phyloP scores from a whole-genome alignment of 2,329 filamentous ascomycete genomes.

The Teratosphaeriaceae sp. region DNA sequence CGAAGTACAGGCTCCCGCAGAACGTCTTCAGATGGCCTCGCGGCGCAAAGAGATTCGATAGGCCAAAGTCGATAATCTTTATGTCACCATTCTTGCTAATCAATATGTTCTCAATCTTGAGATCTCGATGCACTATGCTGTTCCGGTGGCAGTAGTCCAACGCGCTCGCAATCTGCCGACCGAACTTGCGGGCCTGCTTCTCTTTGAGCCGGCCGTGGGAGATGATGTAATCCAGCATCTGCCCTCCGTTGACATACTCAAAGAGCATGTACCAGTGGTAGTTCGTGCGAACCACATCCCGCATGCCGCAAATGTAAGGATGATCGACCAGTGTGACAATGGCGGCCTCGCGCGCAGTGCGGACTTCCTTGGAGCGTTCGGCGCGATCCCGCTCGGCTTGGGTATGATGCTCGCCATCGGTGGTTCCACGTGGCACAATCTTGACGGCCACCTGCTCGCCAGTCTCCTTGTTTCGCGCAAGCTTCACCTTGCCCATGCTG shows the following conservation, averaged over 20 bases:
- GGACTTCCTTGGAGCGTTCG: conserved; percentile 93
- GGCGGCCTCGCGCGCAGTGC: conserved; percentile 89
- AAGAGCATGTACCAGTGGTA: conserved; percentile 99
- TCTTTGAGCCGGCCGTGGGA: conserved; percentile 96
- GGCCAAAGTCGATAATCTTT: conserved; percentile 97
- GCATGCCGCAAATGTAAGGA: conserved; percentile 91
- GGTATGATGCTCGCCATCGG: conserved; percentile 66
- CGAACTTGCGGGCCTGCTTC: conserved; percentile 96
- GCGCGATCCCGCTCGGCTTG: conserved; percentile 75
- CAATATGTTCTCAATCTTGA: conserved; percentile 98
- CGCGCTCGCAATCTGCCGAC: conserved; percentile 91
- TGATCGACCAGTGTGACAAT: conserved; percentile 93
- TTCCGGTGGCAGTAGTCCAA: conserved; percentile 97
- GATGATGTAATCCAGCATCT: conserved; percentile 99
- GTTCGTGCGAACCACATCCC: conserved; percentile 90
- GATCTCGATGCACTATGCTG: conserved; percentile 92
- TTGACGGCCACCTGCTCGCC: conserved; percentile 96
- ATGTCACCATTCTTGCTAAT: conserved; percentile 99
- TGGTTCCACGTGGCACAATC: conserved; percentile 86
- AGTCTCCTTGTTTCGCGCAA: conserved; percentile 83
- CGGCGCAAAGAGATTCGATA: conserved; percentile 93
- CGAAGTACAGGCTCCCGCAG: conserved; percentile 96
- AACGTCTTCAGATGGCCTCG: conserved; percentile 86
- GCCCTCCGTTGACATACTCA: conserved; percentile 96
- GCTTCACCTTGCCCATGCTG: conserved; percentile 98